Conservation (phyloP, 2,329 filamentous ascomycete species). For the Mycosphaerella arachidis region DNA sequence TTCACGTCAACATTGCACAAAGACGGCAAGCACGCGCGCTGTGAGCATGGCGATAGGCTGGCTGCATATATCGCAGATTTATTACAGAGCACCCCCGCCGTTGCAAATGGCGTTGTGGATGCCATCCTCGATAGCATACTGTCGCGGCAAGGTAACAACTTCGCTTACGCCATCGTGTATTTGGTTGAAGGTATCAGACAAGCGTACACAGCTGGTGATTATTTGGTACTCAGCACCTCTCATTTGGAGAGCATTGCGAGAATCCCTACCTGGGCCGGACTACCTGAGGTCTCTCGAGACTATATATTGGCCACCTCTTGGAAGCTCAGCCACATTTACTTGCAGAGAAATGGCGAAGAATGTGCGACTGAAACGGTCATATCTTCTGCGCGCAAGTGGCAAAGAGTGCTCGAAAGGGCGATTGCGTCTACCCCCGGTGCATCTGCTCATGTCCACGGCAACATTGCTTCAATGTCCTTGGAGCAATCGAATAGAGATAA, state of each 20-base stretch:
- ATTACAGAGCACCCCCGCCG: constrained; percentile 19
- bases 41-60: constrained; percentile 40
- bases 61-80: constrained; percentile 35
- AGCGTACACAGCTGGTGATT: constrained; percentile 26
- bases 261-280: constrained; percentile 32
- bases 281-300: constrained; percentile 43
- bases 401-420: constrained; percentile 4
- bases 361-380: neutral
- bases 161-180: constrained; percentile 41
- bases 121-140: constrained; percentile 32
- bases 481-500: constrained; percentile 25
- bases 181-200: constrained; percentile 40
- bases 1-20: constrained; percentile 40
- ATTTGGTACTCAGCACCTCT: constrained; percentile 17
- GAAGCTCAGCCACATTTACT: constrained; percentile 22
- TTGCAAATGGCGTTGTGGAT: constrained; percentile 23
- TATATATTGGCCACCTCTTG: constrained; percentile 31
- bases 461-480: constrained; percentile 15
- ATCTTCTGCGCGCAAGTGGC: constrained; percentile 5
- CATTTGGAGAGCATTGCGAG: constrained; percentile 26
- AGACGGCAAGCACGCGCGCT: constrained; percentile 29
- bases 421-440: neutral
- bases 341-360: neutral
- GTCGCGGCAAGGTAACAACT: constrained; percentile 30
- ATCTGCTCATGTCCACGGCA: constrained; percentile 18